Conservation (phyloP, 805 yeast genomes). For the Lipomyces orientalis region DNA sequence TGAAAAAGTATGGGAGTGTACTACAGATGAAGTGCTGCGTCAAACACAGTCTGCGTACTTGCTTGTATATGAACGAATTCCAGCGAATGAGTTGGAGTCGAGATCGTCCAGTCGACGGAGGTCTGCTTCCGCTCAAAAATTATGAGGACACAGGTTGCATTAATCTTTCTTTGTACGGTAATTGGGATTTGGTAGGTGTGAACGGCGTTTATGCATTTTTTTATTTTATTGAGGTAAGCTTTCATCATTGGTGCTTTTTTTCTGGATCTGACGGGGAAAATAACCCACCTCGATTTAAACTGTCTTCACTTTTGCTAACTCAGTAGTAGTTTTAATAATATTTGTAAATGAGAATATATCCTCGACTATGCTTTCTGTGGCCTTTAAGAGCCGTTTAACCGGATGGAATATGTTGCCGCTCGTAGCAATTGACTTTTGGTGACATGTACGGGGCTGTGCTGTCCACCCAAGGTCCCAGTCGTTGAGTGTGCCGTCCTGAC, state of each 20-base stretch:
- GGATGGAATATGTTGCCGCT: no score
- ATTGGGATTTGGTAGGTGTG: neutral
- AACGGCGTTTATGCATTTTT: neutral
- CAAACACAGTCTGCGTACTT: constrained; percentile 83
- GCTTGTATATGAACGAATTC: constrained; percentile 69
- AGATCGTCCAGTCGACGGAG: neutral
- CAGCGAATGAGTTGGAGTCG: neutral
- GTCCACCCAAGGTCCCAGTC: no score
- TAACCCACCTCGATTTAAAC: no score
- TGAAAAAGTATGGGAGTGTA: constrained; percentile 66
- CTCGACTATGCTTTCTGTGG: no score
- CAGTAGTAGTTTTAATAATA: no score
- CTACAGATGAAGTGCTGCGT: constrained; percentile 60
- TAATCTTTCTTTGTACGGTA: neutral
- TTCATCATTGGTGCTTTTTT: neutral
- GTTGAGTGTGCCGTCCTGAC: no score
- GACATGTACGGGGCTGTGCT: no score
- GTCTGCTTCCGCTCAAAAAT: neutral
- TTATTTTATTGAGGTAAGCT: neutral
- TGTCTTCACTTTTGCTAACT: no score
- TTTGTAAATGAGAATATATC: no score
- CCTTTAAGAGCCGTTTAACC: no score
- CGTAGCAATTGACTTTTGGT: no score
- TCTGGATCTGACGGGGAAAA: no score
- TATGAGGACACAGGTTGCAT: neutral